Evolutionary conservation across 78 protist species (phyloP), one percentile per base, ranked within the genome.

Genomic region (Dictyostelium brefeldianum): DNA sequence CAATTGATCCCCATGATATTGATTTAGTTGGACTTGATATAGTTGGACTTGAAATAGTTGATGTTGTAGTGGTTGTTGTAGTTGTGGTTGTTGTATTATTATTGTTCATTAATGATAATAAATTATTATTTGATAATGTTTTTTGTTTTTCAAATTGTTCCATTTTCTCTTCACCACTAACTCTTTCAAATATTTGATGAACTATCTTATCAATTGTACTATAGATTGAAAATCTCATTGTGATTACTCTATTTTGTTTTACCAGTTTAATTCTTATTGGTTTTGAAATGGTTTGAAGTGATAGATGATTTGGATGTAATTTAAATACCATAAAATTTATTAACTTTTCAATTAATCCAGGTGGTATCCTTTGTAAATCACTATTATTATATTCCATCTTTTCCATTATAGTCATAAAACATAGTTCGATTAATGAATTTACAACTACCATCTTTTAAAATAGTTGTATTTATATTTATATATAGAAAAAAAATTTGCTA

Each of bases 301-400:
- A 54, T n/a, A 77, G 50, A 64, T 77, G 77, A 27, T 62, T 62
- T 12, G 92, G 92, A 29, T 77, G 92, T 59, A 87, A 29, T 62
- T 74, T 75, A 18, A 27, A 31, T 1, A 87, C 83, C 92, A 87
- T 87, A 47, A 87, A 87, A 50, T 80, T 77, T 27, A 87, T 87
- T 71, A 87, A 48, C 27, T 78, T 87, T 12, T 87, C 92, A 18
- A 87, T 87, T 5, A 87, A 25, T 29, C 41, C 50, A 2, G 67
- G 53, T 74, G 92, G 92, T 18, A 87, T 77, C 27, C 53, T 56
- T 22, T 87, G 92, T 4, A 87, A 22, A 31, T 53, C 78, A 17
- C 77, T 74, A 51, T 87, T 77, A 48, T 87, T 87, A n/a, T 87
- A 87, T 57, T 87, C 92, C 83, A 87, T 87, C 83, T 78, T 87